phyloP scores from a whole-genome alignment of 495 filamentous ascomycete species.

The Aspergillus leporis region DNA sequence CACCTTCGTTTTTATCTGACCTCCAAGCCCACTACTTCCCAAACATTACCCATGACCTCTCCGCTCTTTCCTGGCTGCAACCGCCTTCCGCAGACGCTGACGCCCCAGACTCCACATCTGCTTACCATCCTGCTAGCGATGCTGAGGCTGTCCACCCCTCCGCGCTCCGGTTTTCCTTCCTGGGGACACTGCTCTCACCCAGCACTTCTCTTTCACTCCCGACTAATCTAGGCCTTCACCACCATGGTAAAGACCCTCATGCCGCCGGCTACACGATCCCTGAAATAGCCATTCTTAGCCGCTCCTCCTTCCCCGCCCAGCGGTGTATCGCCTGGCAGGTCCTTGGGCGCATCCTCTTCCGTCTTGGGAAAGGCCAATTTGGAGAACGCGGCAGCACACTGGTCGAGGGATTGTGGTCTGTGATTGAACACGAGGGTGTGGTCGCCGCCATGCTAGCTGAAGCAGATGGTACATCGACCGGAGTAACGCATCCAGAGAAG shows the following conservation, averaged over 20 bases:
- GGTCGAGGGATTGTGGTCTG: conserved; percentile 69
- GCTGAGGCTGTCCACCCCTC: conserved; percentile 67
- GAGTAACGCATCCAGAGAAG: conserved; percentile 6
- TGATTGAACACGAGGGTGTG: conserved; percentile 74
- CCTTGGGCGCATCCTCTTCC: conserved; percentile 79
- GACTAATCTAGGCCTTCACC: conserved; percentile 77
- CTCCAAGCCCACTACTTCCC: conserved; percentile 95
- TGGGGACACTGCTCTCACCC: conserved; percentile 74
- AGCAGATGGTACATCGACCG: conserved; percentile 48
- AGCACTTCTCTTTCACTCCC: conserved; percentile 69
- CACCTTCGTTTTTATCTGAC: conserved; percentile 76
- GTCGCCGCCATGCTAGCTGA: conserved; percentile 71
- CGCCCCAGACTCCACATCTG: conserved; percentile 50
- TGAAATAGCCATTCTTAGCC: conserved; percentile 78
- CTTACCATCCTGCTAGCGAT: conserved; percentile 75
- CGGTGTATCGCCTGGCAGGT: conserved; percentile 91
- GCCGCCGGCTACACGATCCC: conserved; percentile 92
- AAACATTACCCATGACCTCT: conserved; percentile 76
- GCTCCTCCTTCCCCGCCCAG: conserved; percentile 82
- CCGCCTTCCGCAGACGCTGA: conserved; percentile 61
- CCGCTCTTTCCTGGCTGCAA: conserved; percentile 86
- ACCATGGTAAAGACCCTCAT: conserved; percentile 90
- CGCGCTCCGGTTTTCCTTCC: conserved; percentile 85
- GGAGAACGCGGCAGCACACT: conserved; percentile 59
- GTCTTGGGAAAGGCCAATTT: conserved; percentile 78